Evolutionary conservation across 2,329 filamentous ascomycete genomes (phyloP).

Genomic region (Calonectria honghensis): DNA sequence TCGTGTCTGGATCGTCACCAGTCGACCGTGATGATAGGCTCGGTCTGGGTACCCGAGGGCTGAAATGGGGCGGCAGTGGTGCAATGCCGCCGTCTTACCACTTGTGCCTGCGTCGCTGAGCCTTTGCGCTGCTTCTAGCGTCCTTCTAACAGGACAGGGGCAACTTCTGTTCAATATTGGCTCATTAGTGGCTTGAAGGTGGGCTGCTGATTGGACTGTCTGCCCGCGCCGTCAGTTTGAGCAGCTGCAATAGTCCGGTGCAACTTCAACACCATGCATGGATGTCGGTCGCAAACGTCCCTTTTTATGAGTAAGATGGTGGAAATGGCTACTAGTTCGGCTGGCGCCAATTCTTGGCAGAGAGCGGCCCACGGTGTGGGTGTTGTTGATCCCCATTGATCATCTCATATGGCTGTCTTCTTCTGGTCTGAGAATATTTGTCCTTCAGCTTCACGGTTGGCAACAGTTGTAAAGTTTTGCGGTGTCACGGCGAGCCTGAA

Average conservation of each 20-base stretch:
- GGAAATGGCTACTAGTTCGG: background rate
- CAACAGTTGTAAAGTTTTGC: background rate
- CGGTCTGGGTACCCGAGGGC: slow-evolving; percentile 20
- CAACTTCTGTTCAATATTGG: slow-evolving; percentile 15
- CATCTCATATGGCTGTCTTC: background rate
- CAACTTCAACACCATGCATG: slow-evolving; percentile 2
- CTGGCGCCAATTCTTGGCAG: slow-evolving; percentile 14
- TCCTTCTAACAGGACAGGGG: slow-evolving; percentile 3
- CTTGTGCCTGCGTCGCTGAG: slow-evolving; percentile 2
- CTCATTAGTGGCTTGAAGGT: slow-evolving; percentile 23
- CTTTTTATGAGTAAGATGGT: slow-evolving; percentile 8
- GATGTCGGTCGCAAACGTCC: background rate
- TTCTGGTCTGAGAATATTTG: background rate
- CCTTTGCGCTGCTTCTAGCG: slow-evolving; percentile 17
- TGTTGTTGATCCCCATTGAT: background rate
- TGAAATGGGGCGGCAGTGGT: slow-evolving; percentile 10
- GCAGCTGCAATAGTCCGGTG: slow-evolving; percentile 1
- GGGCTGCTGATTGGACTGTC: background rate
- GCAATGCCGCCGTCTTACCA: slow-evolving; percentile 25
- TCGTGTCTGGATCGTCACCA: slow-evolving; percentile 2
- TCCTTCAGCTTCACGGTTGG: background rate
- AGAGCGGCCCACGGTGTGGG: background rate
- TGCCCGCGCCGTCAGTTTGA: slow-evolving; percentile 6
- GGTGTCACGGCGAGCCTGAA: background rate
- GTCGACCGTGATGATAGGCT: background rate